Conservation (phyloP, 805 yeast species). For the Brettanomyces custersianus region DNA sequence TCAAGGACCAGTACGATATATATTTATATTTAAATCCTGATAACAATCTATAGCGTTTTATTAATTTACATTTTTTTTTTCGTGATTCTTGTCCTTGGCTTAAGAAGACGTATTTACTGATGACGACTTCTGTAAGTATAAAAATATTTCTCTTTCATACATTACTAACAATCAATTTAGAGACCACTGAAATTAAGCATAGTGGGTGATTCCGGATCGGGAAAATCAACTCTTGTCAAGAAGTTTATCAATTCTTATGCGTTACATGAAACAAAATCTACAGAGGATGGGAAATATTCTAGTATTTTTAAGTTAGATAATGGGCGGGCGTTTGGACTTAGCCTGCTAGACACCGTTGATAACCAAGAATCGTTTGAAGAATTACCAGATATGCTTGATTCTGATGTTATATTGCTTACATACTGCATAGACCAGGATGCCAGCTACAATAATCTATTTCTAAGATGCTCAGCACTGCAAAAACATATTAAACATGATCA, state of each 20-base stretch:
- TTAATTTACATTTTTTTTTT: too few relatives aligned
- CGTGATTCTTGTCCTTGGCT: too few relatives aligned
- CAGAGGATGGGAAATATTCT: slow-evolving; percentile 21
- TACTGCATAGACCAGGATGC: slow-evolving; percentile 35
- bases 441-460: slow-evolving; percentile 8
- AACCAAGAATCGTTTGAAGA: slow-evolving; percentile 42
- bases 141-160: too few relatives aligned
- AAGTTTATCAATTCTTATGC: slow-evolving; percentile 17
- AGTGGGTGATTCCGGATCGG: slow-evolving; percentile 23
- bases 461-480: slow-evolving; percentile 5
- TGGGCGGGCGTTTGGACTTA: slow-evolving; percentile 29
- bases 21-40: too few relatives aligned
- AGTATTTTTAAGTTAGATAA: slow-evolving; percentile 21
- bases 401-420: slow-evolving; percentile 43
- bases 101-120: too few relatives aligned
- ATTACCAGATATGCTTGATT: slow-evolving; percentile 14
- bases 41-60: too few relatives aligned
- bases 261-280: slow-evolving; percentile 16
- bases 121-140: too few relatives aligned
- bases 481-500: slow-evolving; percentile 5
- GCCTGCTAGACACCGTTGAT: slow-evolving; percentile 82
- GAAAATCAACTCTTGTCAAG: slow-evolving; percentile 23
- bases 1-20: too few relatives aligned
- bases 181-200: slow-evolving; percentile 19
- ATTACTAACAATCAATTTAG: too few relatives aligned